Percentiles rank a stretch among this genome's conserved stretches.
phyloP scores from a whole-genome alignment of 139 green algal species.

The Chlorella sp. region DNA sequence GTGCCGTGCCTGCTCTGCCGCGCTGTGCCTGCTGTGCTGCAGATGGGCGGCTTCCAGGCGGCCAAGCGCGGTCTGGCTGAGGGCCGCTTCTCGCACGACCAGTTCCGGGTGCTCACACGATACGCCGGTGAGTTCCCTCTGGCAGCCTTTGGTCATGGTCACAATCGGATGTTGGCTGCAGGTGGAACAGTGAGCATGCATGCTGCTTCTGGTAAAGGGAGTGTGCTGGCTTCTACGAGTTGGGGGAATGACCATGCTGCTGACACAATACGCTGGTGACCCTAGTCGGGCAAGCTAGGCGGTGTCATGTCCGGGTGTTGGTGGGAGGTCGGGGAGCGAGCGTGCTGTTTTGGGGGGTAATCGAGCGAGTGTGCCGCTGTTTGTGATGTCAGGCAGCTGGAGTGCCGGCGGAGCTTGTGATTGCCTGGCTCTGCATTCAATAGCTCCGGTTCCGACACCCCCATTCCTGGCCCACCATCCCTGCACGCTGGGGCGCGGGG shows the following conservation, averaged over 20 bases:
- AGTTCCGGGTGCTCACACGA: slow-evolving; percentile 72
- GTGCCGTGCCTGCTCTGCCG: slow-evolving; percentile 33
- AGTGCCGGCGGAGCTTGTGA: slow-evolving; percentile 81
- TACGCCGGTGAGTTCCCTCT: slow-evolving; percentile 45
- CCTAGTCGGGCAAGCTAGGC: background rate
- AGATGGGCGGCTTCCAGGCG: slow-evolving; percentile 42
- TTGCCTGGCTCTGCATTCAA: slow-evolving; percentile 67
- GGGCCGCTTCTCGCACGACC: slow-evolving; percentile 5
- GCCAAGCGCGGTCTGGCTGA: slow-evolving; percentile 40
- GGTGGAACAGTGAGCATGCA: too few species aligned
- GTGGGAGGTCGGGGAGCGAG: background rate
- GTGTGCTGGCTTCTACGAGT: too few species aligned
- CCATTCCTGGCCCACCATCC: too few species aligned
- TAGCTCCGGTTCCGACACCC: too few species aligned
- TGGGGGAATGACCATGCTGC: too few species aligned
- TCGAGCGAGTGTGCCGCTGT: slow-evolving; percentile 42
- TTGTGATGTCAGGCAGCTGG: slow-evolving; percentile 85
- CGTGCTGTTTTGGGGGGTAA: background rate
- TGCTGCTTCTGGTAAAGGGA: too few species aligned
- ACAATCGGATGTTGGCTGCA: too few species aligned
- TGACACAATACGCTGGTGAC: slow-evolving; percentile 55
- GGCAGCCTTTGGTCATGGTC: too few species aligned
- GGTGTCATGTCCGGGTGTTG: background rate
- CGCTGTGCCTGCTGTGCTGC: too few species aligned
- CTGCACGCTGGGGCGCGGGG: slow-evolving; percentile 77